These are phyloP conservation scores for Dipodascus albidus DNA, from an alignment of 805 yeast species.

Conservation along the genomic window DNA sequence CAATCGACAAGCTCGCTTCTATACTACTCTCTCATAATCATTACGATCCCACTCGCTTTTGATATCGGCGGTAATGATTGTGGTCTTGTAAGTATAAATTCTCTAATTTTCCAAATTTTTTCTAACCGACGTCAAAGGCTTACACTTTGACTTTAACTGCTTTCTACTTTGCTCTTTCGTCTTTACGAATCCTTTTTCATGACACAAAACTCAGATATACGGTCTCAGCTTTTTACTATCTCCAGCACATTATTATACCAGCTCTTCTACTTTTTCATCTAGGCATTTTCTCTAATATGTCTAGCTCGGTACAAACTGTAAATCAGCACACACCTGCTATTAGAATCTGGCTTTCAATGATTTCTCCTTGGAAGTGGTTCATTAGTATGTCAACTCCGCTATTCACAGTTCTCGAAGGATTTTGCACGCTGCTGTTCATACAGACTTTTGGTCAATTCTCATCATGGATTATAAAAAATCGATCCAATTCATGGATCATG, in stretches of 20 bases:
- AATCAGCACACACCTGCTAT: not conserved
- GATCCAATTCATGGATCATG: constrained; percentile 71
- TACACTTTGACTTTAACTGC: constrained; percentile 64
- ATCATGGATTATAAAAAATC: constrained; percentile 48
- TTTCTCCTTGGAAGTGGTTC: constrained; percentile 59
- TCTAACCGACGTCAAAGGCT: constrained; percentile 25
- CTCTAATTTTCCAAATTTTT: not conserved
- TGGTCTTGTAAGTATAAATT: constrained; percentile 41
- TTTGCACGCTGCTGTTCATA: constrained; percentile 81
- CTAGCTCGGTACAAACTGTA: constrained; percentile 5
- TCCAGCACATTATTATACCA: constrained; percentile 79
- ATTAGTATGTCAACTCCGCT: constrained; percentile 76
- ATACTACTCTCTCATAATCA: constrained; percentile 55
- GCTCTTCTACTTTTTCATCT: constrained; percentile 53
- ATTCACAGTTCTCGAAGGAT: constrained; percentile 84
- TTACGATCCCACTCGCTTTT: constrained; percentile 86
- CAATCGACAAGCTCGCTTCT: constrained; percentile 21
- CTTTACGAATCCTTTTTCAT: constrained; percentile 46
- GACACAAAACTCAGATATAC: constrained; percentile 26
- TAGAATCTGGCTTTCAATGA: constrained; percentile 27
- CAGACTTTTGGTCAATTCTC: constrained; percentile 84
- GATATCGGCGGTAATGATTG: constrained; percentile 88
- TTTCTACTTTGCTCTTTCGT: constrained; percentile 61
- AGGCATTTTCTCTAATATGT: constrained; percentile 19
- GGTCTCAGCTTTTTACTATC: constrained; percentile 45